Evolutionary conservation across 768 basidiomycete genomes (phyloP).

Genomic region (Suillus decipiens): DNA sequence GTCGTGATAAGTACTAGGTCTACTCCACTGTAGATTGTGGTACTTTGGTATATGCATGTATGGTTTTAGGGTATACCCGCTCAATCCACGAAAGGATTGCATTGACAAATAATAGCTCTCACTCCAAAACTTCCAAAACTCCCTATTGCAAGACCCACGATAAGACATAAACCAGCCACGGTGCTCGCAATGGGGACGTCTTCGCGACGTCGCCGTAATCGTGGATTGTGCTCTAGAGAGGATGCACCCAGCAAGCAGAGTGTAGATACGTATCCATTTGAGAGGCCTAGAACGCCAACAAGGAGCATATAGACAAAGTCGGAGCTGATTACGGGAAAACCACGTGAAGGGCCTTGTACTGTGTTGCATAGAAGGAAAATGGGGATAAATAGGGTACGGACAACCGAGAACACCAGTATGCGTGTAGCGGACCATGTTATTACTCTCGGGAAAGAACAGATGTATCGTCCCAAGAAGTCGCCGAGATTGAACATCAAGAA

Average conservation of each 20-base stretch:
- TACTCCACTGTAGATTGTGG: background rate
- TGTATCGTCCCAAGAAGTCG: conserved; percentile 69
- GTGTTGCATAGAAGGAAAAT: conserved; percentile 83
- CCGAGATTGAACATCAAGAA: conserved; percentile 79
- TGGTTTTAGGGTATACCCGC: background rate
- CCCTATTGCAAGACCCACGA: conserved; percentile 73
- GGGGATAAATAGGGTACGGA: conserved; percentile 82
- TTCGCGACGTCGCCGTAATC: conserved; percentile 63
- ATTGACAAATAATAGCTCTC: conserved; percentile 62
- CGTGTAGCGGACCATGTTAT: conserved; percentile 68
- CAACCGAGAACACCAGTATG: conserved; percentile 62
- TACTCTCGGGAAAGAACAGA: conserved; percentile 65
- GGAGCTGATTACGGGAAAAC: conserved; percentile 59
- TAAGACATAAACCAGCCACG: conserved; percentile 74
- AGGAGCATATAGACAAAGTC: conserved; percentile 77
- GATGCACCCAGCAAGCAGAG: conserved; percentile 82
- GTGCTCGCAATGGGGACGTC: conserved; percentile 88
- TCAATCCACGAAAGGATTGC: conserved; percentile 64
- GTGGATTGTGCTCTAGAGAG: conserved; percentile 78
- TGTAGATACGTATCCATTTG: conserved; percentile 81
- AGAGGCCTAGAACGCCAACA: conserved; percentile 67
- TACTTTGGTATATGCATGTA: background rate
- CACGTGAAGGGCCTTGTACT: conserved; percentile 49
- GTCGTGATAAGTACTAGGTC: conserved; percentile 9
- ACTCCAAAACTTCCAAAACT: conserved; percentile 84